phyloP scores from a whole-genome alignment of 306 rosid species.

The Fagus crenata region DNA sequence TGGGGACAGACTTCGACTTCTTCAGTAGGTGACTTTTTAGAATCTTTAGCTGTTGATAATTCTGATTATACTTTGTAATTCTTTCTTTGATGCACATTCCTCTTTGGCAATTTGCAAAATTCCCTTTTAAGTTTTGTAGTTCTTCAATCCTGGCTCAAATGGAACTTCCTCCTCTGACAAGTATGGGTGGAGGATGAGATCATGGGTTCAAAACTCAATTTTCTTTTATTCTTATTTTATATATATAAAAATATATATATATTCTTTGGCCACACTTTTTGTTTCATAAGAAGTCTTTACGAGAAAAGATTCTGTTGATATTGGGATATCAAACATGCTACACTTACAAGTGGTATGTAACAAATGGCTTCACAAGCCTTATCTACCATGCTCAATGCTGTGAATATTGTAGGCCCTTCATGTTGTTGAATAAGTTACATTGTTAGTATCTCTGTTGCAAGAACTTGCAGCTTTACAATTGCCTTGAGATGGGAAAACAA shows the following conservation, averaged over 20 bases:
- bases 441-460: background rate
- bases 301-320: too few relatives aligned
- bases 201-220: too few relatives aligned
- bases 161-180: too few relatives aligned
- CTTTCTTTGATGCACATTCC: background rate
- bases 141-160: background rate
- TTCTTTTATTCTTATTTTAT: too few relatives aligned
- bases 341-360: background rate
- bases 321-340: background rate
- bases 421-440: slow-evolving; percentile 6
- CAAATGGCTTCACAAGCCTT: background rate
- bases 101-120: background rate
- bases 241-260: too few relatives aligned
- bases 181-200: too few relatives aligned
- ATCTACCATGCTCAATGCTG: background rate
- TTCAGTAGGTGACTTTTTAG: too few relatives aligned
- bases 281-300: too few relatives aligned
- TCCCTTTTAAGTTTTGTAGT: background rate
- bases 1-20: too few relatives aligned
- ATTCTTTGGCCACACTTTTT: too few relatives aligned
- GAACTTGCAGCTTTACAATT: background rate
- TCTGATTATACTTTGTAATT: too few relatives aligned
- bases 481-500: background rate
- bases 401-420: background rate
- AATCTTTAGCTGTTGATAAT: too few relatives aligned